Conservation (phyloP, 2,329 filamentous ascomycete species). For the Colletotrichum orbiculare region DNA sequence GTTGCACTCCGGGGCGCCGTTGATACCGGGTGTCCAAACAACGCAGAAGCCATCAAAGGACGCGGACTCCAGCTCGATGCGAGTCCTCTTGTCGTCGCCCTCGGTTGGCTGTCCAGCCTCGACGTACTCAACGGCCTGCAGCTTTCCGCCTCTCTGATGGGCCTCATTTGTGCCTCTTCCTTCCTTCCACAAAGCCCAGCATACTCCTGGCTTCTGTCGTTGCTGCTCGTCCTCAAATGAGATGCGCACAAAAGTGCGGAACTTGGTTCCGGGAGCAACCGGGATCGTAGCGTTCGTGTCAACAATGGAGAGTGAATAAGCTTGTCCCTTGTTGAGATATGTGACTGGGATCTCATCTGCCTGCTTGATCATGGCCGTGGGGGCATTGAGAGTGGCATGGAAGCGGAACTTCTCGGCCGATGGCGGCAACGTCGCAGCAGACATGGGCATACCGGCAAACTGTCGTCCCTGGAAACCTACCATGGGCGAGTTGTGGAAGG, state of each 20-base stretch:
- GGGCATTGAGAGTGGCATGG: slow-evolving; percentile 89
- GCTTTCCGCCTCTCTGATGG: slow-evolving; percentile 89
- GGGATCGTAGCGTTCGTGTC: slow-evolving; percentile 77
- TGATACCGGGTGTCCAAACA: slow-evolving; percentile 81
- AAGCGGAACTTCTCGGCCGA: slow-evolving; percentile 84
- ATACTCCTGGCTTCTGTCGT: slow-evolving; percentile 81
- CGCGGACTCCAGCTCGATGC: slow-evolving; percentile 77
- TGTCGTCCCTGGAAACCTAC: slow-evolving; percentile 66
- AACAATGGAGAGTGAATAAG: slow-evolving; percentile 86
- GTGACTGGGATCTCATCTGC: slow-evolving; percentile 94
- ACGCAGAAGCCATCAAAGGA: slow-evolving; percentile 97
- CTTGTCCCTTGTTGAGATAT: slow-evolving; percentile 97
- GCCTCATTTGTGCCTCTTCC: slow-evolving; percentile 95
- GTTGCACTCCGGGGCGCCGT: slow-evolving; percentile 79
- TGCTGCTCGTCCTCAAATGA: slow-evolving; percentile 98
- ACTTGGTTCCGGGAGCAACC: slow-evolving; percentile 71
- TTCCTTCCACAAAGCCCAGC: slow-evolving; percentile 95
- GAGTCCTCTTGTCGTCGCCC: slow-evolving; percentile 73
- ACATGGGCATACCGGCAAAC: slow-evolving; percentile 57
- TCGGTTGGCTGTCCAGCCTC: slow-evolving; percentile 71
- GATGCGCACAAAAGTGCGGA: slow-evolving; percentile 92
- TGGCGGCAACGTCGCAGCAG: slow-evolving; percentile 57
- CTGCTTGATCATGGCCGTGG: slow-evolving; percentile 95
- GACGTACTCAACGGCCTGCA: slow-evolving; percentile 96
- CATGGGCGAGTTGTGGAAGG: slow-evolving; percentile 71